Evolutionary conservation across 2,329 filamentous ascomycete species (phyloP).

Genomic region (Colletotrichum neosansevieriae): DNA sequence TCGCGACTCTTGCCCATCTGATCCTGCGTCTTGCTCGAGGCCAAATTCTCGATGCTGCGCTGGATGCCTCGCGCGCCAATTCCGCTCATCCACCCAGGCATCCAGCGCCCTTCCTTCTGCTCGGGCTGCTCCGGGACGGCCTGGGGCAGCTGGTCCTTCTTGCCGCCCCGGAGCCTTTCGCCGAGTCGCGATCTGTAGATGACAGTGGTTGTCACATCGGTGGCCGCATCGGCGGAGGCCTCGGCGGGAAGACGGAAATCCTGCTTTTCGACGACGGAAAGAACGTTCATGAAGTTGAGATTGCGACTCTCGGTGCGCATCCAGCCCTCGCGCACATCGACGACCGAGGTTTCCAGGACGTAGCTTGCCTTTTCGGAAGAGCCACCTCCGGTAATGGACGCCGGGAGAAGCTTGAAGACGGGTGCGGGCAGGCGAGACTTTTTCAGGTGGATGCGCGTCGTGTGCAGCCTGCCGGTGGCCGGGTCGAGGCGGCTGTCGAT

Average conservation of each 20-base stretch:
- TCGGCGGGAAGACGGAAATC: constrained; percentile 66
- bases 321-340: constrained; percentile 84
- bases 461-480: constrained; percentile 79
- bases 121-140: constrained; percentile 53
- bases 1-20: constrained; percentile 85
- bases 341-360: constrained; percentile 82
- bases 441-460: constrained; percentile 84
- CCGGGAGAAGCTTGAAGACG: constrained; percentile 80
- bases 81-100: constrained; percentile 63
- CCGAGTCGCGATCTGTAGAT: constrained; percentile 80
- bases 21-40: constrained; percentile 80
- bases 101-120: constrained; percentile 60
- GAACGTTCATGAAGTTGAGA: constrained; percentile 83
- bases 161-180: constrained; percentile 70
- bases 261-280: constrained; percentile 83
- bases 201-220: constrained; percentile 79
- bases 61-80: constrained; percentile 81
- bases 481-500: constrained; percentile 81
- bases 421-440: constrained; percentile 81
- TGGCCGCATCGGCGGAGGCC: constrained; percentile 54
- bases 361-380: constrained; percentile 78
- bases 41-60: constrained; percentile 82
- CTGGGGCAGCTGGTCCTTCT: constrained; percentile 57
- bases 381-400: constrained; percentile 73
- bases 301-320: constrained; percentile 87